Percentiles rank a stretch among this genome's conserved stretches.
These are phyloP conservation scores for Pueraria montana DNA, from an alignment of 306 rosid species.

Conservation along the genomic window DNA sequence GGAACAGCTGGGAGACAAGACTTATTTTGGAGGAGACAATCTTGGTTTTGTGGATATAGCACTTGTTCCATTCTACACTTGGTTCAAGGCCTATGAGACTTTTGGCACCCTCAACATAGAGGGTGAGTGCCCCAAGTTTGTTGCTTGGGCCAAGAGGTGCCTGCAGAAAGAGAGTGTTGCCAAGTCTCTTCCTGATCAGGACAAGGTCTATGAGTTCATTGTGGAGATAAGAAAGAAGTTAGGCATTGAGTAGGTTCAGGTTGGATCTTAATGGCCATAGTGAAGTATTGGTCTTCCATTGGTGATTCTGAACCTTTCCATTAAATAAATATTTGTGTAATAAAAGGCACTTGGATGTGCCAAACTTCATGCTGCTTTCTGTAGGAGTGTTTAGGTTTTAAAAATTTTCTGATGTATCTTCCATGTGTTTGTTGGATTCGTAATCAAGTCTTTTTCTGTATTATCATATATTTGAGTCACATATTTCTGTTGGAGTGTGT, in stretches of 20 bases:
- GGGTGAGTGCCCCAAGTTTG: slow-evolving; percentile 60
- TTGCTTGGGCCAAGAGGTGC: slow-evolving; percentile 62
- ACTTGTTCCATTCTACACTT: slow-evolving; percentile 5
- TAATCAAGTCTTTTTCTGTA: not conserved
- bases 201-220: slow-evolving; percentile 38
- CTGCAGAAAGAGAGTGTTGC: slow-evolving; percentile 52
- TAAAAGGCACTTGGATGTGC: slow-evolving; percentile 32
- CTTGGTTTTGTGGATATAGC: slow-evolving; percentile 12
- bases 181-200: slow-evolving; percentile 56
- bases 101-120: slow-evolving; percentile 45
- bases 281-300: not conserved
- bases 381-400: not conserved
- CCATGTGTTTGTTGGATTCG: not conserved
- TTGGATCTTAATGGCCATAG: not conserved
- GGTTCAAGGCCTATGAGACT: slow-evolving; percentile 30
- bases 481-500: slow-evolving; percentile 6
- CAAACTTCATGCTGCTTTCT: not conserved
- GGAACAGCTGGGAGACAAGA: not conserved
- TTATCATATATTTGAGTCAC: not conserved
- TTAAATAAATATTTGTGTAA: not conserved
- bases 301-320: not conserved
- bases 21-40: slow-evolving; percentile 3
- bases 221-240: slow-evolving; percentile 4
- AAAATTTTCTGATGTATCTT: not conserved
- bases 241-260: slow-evolving; percentile 19